Percentiles rank a stretch among this genome's conserved stretches.
Evolutionary conservation across 164 flowering plant species (phyloP).

Genomic region (Kalanchoe fedtschenkoi): DNA sequence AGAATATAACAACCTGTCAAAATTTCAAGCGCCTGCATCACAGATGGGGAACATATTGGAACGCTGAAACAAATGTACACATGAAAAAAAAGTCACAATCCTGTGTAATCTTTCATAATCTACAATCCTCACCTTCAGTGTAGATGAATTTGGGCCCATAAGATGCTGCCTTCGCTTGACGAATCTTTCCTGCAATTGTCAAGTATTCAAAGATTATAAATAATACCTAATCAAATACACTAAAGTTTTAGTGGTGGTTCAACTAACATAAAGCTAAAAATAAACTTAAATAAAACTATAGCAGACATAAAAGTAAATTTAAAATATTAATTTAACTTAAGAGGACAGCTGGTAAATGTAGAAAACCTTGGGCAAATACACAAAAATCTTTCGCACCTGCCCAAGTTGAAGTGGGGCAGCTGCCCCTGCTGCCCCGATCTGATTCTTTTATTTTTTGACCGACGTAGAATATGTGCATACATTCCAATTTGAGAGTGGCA

Average conservation of each 20-base stretch:
- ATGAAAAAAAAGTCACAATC: not conserved
- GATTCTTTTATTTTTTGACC: no score
- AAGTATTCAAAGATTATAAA: not conserved
- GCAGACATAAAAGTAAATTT: no score
- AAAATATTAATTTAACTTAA: no score
- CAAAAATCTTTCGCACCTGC: no score
- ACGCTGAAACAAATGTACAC: not conserved
- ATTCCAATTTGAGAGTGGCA: not conserved
- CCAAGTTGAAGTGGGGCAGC: no score
- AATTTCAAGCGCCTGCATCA: slow-evolving; percentile 83
- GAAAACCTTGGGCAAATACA: no score
- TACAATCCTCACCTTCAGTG: slow-evolving; percentile 52
- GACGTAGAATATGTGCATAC: not conserved
- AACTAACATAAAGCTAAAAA: no score
- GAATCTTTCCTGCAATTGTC: slow-evolving; percentile 64
- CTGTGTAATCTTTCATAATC: not conserved
- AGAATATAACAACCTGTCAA: slow-evolving; percentile 87
- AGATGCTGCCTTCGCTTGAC: slow-evolving; percentile 83
- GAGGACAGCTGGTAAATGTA: no score
- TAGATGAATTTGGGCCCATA: slow-evolving; percentile 77
- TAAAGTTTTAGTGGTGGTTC: no score
- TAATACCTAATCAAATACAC: not conserved
- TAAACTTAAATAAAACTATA: no score
- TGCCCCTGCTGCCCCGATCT: no score
- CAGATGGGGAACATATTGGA: not conserved